Percentiles rank a stretch among this genome's conserved stretches.
Evolutionary conservation across 2,329 filamentous ascomycete species (phyloP).

Genomic region (Verticillium longisporum): DNA sequence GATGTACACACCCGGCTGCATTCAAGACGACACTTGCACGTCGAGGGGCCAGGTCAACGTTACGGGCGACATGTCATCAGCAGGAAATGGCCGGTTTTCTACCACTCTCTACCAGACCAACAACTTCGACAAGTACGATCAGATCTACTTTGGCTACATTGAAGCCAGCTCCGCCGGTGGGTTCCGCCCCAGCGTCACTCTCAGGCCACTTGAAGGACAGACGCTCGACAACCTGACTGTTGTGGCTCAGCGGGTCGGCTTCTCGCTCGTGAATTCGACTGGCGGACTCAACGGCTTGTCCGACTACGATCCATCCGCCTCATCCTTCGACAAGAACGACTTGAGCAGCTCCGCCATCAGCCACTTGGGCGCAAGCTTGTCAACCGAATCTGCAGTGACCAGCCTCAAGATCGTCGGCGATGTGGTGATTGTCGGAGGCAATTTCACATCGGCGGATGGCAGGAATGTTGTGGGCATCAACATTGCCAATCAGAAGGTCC

Average conservation of each 20-base stretch:
- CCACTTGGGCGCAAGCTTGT: slow-evolving; percentile 64
- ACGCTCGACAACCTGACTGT: slow-evolving; percentile 57
- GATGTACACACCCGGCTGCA: slow-evolving; percentile 87
- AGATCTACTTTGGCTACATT: slow-evolving; percentile 79
- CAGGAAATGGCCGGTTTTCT: slow-evolving; percentile 40
- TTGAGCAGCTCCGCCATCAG: slow-evolving; percentile 71
- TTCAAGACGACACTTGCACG: slow-evolving; percentile 68
- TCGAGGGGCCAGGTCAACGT: slow-evolving; percentile 77
- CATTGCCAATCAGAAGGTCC: slow-evolving; percentile 51
- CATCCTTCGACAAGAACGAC: slow-evolving; percentile 50
- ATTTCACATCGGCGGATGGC: slow-evolving; percentile 64
- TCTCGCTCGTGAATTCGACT: slow-evolving; percentile 65
- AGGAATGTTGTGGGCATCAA: slow-evolving; percentile 74
- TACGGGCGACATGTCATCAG: slow-evolving; percentile 60
- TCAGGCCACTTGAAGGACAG: slow-evolving; percentile 63
- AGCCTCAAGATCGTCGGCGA: slow-evolving; percentile 60
- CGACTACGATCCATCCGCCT: slow-evolving; percentile 69
- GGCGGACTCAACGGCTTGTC: slow-evolving; percentile 84
- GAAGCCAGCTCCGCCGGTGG: slow-evolving; percentile 59
- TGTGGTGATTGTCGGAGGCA: slow-evolving; percentile 71
- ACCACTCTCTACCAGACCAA: slow-evolving; percentile 81
- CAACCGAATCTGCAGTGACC: slow-evolving; percentile 59
- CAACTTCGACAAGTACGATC: slow-evolving; percentile 93
- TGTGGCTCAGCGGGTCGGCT: slow-evolving; percentile 85
- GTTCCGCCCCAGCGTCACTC: slow-evolving; percentile 75